phyloP scores from a whole-genome alignment of 129 eudicot species.

The Erigeron canadensis region DNA sequence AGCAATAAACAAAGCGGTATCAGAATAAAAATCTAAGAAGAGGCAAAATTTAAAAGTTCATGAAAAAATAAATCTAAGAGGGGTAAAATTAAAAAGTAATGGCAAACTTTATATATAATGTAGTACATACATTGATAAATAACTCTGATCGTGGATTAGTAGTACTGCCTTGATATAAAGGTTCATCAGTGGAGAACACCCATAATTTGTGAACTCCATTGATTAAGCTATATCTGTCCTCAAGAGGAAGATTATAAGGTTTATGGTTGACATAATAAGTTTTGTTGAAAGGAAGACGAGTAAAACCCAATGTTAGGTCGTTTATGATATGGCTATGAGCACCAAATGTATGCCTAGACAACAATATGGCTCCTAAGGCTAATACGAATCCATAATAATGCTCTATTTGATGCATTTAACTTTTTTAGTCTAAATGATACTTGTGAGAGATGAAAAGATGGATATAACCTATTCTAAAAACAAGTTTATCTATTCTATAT shows the following conservation, averaged over 20 bases:
- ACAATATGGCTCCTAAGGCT: too few relatives aligned
- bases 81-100: neutral
- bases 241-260: slow-evolving; percentile 30
- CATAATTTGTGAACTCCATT: slow-evolving; percentile 40
- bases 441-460: too few relatives aligned
- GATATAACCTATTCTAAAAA: too few relatives aligned
- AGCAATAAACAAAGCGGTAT: too few relatives aligned
- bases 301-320: slow-evolving; percentile 30
- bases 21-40: too few relatives aligned
- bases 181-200: slow-evolving; percentile 33
- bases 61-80: too few relatives aligned
- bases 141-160: slow-evolving; percentile 40
- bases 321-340: neutral
- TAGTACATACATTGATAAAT: slow-evolving; percentile 24
- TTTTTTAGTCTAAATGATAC: too few relatives aligned
- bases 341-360: too few relatives aligned
- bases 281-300: slow-evolving; percentile 27
- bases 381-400: too few relatives aligned
- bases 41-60: too few relatives aligned
- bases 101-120: neutral
- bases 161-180: slow-evolving; percentile 26
- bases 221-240: slow-evolving; percentile 32
- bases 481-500: too few relatives aligned
- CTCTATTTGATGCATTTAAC: too few relatives aligned
- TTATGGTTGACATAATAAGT: slow-evolving; percentile 19